Evolutionary conservation across 2,329 filamentous ascomycete species (phyloP).

Genomic region (Trichoderma polysporum): DNA sequence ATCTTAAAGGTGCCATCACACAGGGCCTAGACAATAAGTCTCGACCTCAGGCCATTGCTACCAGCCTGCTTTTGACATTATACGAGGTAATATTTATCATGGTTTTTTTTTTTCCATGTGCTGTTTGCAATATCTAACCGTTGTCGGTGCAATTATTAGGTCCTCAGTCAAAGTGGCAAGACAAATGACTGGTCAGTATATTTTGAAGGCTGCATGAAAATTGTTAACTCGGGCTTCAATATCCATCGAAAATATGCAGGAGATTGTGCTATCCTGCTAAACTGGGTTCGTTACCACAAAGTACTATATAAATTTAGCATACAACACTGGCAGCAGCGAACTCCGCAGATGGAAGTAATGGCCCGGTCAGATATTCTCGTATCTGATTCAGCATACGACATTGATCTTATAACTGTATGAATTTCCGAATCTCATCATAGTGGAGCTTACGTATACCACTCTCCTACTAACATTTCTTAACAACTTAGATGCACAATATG

Average conservation of each 20-base stretch:
- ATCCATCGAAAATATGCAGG: conserved; percentile 16
- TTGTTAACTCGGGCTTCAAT: conserved; percentile 19
- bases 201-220: conserved; percentile 16
- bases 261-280: conserved; percentile 14
- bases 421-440: not conserved
- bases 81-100: conserved; percentile 4
- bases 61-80: conserved; percentile 17
- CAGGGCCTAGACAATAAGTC: conserved; percentile 9
- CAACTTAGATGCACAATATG: conserved; percentile 13
- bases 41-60: conserved; percentile 16
- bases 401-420: conserved; percentile 12
- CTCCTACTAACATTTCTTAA: not conserved
- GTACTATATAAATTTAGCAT: conserved; percentile 21
- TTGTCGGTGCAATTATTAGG: not conserved
- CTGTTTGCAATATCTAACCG: not conserved
- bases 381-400: conserved; percentile 11
- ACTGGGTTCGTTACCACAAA: conserved; percentile 22
- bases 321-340: conserved; percentile 21
- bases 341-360: conserved; percentile 11
- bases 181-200: conserved; percentile 18
- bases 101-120: fast-evolving
- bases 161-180: conserved; percentile 17
- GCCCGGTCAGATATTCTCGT: conserved; percentile 16
- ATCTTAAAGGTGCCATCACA: conserved; percentile 9
- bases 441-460: no score